Evolutionary conservation across 495 filamentous ascomycete species (phyloP).

Genomic region (Pyrenula massariospora): DNA sequence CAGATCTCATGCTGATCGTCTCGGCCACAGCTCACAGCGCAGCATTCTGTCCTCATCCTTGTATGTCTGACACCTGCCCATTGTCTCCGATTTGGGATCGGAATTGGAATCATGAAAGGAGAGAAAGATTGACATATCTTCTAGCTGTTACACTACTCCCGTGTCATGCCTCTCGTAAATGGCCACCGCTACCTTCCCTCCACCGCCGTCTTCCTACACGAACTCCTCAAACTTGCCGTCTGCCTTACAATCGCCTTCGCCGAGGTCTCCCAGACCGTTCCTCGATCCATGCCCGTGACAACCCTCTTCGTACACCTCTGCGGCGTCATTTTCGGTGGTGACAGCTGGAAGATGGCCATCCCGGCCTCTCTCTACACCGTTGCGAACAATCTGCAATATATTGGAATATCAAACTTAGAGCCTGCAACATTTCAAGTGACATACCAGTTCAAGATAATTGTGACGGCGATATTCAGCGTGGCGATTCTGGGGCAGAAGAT

Average conservation of each 20-base stretch:
- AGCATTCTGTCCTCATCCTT: slow-evolving; percentile 70
- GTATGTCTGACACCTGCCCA: slow-evolving; percentile 36
- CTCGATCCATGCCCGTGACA: slow-evolving; percentile 65
- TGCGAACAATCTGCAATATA: slow-evolving; percentile 84
- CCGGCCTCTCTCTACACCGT: slow-evolving; percentile 82
- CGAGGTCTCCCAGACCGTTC: slow-evolving; percentile 65
- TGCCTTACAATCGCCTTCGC: slow-evolving; percentile 78
- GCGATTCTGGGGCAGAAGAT: slow-evolving; percentile 60
- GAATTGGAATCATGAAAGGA: too few relatives aligned
- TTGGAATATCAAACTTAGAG: slow-evolving; percentile 82
- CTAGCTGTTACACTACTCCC: slow-evolving; percentile 84
- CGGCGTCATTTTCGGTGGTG: slow-evolving; percentile 72
- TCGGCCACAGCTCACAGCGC: slow-evolving; percentile 53
- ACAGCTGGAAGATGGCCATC: slow-evolving; percentile 92
- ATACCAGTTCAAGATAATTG: slow-evolving; percentile 87
- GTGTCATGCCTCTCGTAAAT: slow-evolving; percentile 72
- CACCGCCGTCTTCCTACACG: slow-evolving; percentile 88
- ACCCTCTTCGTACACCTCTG: slow-evolving; percentile 71
- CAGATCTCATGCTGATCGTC: slow-evolving; percentile 18
- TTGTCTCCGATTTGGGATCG: neutral
- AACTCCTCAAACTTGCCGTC: slow-evolving; percentile 80
- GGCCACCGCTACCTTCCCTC: slow-evolving; percentile 85
- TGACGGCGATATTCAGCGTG: slow-evolving; percentile 81
- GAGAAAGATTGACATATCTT: slow-evolving; percentile 6
- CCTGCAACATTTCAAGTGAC: slow-evolving; percentile 87